Conservation (phyloP, 2,329 filamentous ascomycete species). For the Colletotrichum sp. region DNA sequence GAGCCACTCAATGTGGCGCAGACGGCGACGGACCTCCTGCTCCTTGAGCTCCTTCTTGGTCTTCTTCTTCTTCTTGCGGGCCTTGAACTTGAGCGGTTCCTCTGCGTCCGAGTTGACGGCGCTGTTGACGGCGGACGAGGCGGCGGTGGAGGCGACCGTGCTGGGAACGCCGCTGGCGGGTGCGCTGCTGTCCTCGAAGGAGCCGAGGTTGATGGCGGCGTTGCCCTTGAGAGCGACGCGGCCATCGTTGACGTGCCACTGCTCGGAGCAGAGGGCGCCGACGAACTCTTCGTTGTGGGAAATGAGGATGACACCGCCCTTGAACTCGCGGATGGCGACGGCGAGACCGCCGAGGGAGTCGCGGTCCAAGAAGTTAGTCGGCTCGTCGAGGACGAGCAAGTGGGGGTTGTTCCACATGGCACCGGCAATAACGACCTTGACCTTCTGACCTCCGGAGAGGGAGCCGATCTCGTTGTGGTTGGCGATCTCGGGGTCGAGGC, state of each 20-base stretch:
- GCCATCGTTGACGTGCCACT: slow-evolving; percentile 92
- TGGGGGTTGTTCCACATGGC: slow-evolving; percentile 99
- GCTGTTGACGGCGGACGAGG: slow-evolving; percentile 59
- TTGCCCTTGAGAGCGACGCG: slow-evolving; percentile 85
- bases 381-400: slow-evolving; percentile 95
- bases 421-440: slow-evolving; percentile 96
- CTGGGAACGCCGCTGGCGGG: slow-evolving; percentile 62
- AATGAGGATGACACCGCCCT: slow-evolving; percentile 98
- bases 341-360: slow-evolving; percentile 96
- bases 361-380: slow-evolving; percentile 98
- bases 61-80: slow-evolving; percentile 97
- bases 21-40: slow-evolving; percentile 80
- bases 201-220: slow-evolving; percentile 74
- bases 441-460: slow-evolving; percentile 95
- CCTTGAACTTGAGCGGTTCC: slow-evolving; percentile 89
- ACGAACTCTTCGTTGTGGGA: slow-evolving; percentile 99
- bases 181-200: slow-evolving; percentile 80
- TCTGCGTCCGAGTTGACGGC: slow-evolving; percentile 74
- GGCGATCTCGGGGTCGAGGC: slow-evolving; percentile 95
- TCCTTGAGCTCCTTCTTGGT: slow-evolving; percentile 97
- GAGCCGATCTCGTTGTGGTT: slow-evolving; percentile 99
- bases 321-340: slow-evolving; percentile 98
- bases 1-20: slow-evolving; percentile 86
- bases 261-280: slow-evolving; percentile 91
- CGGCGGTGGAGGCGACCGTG: slow-evolving; percentile 63